These are phyloP conservation scores for Pythium rhizo-oryzae DNA, from an alignment of 352 stramenopile genomes.

Conservation along the genomic window DNA sequence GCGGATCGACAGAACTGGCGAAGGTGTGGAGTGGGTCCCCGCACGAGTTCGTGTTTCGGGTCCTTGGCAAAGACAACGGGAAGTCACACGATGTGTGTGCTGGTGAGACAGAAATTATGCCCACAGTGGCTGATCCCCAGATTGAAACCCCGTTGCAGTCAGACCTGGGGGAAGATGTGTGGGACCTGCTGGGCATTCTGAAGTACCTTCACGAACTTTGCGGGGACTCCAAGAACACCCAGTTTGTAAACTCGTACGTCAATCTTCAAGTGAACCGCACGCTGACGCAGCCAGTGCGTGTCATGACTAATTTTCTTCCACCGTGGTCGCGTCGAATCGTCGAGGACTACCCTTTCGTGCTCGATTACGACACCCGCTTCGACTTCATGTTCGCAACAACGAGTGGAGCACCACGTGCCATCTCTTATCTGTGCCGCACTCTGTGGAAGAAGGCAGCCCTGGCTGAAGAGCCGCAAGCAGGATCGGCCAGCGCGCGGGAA, in stretches of 20 bases:
- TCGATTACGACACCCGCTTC: constrained; percentile 67
- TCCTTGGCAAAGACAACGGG: constrained; percentile 22
- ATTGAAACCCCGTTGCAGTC: not conserved
- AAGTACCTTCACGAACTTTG: constrained; percentile 40
- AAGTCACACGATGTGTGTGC: not conserved
- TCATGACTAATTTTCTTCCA: constrained; percentile 66
- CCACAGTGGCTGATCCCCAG: no score
- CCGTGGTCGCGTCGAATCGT: constrained; percentile 58
- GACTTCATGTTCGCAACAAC: constrained; percentile 75
- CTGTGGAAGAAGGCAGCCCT: constrained; percentile 63
- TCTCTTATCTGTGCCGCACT: constrained; percentile 67
- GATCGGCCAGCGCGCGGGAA: constrained; percentile 6
- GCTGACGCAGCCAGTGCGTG: constrained; percentile 58
- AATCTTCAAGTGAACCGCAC: constrained; percentile 61
- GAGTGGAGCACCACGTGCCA: constrained; percentile 64
- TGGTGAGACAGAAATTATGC: not conserved
- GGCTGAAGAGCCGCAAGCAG: constrained; percentile 41
- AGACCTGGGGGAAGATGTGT: constrained; percentile 63
- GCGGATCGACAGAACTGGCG: not conserved
- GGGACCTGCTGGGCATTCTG: constrained; percentile 54
- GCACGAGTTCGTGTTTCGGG: constrained; percentile 68
- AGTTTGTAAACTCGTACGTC: constrained; percentile 64
- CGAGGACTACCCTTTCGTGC: constrained; percentile 57
- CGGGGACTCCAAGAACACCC: not conserved
- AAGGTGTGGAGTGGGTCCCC: constrained; percentile 47